Evolutionary conservation across 345 rosid species (phyloP).

Genomic region (Brassica juncea): DNA sequence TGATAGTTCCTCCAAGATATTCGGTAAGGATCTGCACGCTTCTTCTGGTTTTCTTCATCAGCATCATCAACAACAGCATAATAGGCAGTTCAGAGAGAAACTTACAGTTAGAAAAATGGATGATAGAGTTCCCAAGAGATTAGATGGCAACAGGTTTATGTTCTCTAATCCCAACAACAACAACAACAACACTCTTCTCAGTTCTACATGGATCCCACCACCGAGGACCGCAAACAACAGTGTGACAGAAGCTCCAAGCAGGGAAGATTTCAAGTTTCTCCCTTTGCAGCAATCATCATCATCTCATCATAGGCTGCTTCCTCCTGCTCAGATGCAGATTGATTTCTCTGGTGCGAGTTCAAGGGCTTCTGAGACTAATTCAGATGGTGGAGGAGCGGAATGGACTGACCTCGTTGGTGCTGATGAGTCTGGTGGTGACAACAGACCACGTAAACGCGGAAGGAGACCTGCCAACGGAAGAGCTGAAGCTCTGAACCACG

Average conservation of each 20-base stretch:
- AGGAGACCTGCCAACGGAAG: constrained; percentile 43
- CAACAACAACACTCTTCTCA: constrained; percentile 51
- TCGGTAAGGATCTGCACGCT: constrained; percentile 31
- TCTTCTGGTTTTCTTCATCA: constrained; percentile 36
- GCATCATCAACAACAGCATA: constrained; percentile 33
- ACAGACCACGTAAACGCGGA: constrained; percentile 75
- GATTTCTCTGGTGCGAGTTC: constrained; percentile 84
- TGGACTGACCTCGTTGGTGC: constrained; percentile 51
- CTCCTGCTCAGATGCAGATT: constrained; percentile 73
- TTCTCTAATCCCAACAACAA: constrained; percentile 37
- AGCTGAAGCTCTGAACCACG: constrained; percentile 55
- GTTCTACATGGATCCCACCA: constrained; percentile 63
- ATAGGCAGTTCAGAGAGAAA: constrained; percentile 72
- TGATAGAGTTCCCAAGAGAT: constrained; percentile 53
- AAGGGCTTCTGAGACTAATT: constrained; percentile 78
- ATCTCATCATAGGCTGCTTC: constrained; percentile 41
- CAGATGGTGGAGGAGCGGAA: constrained; percentile 75
- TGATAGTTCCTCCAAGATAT: constrained; percentile 33
- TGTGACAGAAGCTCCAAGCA: constrained; percentile 41
- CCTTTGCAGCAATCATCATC: constrained; percentile 44
- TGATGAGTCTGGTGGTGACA: constrained; percentile 51
- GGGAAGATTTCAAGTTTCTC: constrained; percentile 52
- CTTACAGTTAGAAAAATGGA: constrained; percentile 88
- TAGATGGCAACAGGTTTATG: constrained; percentile 59
- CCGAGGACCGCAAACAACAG: constrained; percentile 45